Evolutionary conservation across 306 rosid species (phyloP), one percentile per base, ranked within the genome.

Genomic region (Quercus cerris): DNA sequence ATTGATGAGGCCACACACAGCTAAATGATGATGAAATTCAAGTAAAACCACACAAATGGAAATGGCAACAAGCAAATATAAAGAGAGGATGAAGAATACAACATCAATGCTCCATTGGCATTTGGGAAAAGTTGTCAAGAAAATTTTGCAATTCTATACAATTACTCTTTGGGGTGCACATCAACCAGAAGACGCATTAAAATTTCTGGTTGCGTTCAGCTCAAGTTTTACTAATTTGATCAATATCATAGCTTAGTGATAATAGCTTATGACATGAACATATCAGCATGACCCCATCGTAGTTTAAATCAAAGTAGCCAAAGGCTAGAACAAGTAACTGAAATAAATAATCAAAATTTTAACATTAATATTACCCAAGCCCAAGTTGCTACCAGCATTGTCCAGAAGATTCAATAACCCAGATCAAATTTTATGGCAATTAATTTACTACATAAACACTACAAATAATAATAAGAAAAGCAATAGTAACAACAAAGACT

Each of bases 391-490:
- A 41, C 68, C 41, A 22, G 49, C 59, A 75, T 62, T 67, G 27
- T 63, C 64, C 25, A 69, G 62, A 51, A 68, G 5, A 76, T 62
- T 22, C 73, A 30, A 75, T 10, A 73, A 62, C 72, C 80, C 80
- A 88, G 86, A 89, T 88, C 86, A 84, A 76, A 83, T 41, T 41
- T 68, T 77, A 56, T 63, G 68, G 59, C 23, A 38, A 58, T 31
- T 54, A 73, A 62, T 19, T 83, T 55, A 17, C 44, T 64, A 10
- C 77, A 56, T 19, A 15, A 58, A 41, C 18, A 7, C 20, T 17
- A 66, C 35, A 15, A 62, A 30, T 64, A 49, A 33, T 5, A 49
- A 49, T 3, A 49, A 49, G 27, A 62, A 30, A 63, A 49, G 20
- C 1, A 49, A 12, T 13, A 49, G 17, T 13, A 49, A 49, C 17